These are phyloP conservation scores for Sutorius eximius DNA, from an alignment of 1,284 basidiomycete species.

Conservation along the genomic window DNA sequence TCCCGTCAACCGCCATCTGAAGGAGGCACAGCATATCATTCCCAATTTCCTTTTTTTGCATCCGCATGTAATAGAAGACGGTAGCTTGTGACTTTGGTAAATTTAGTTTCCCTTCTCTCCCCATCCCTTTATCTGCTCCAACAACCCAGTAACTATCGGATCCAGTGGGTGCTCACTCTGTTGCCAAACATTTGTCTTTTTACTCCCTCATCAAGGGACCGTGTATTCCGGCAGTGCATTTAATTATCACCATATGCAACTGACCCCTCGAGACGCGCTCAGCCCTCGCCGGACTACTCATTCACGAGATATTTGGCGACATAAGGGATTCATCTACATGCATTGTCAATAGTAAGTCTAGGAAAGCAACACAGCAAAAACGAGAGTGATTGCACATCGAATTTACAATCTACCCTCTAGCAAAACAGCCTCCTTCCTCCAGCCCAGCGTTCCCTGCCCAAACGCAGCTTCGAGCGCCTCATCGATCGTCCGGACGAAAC, in stretches of 20 bases:
- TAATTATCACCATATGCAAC: neutral
- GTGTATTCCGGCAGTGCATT: slow-evolving; percentile 3
- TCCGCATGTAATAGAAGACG: slow-evolving; percentile 45
- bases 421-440: slow-evolving; percentile 52
- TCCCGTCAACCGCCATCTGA: slow-evolving; percentile 51
- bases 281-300: neutral
- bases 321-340: neutral
- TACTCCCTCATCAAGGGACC: slow-evolving; percentile 20
- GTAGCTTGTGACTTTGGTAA: slow-evolving; percentile 34
- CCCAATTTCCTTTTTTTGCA: slow-evolving; percentile 34
- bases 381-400: neutral
- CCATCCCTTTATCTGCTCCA: slow-evolving; percentile 2
- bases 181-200: slow-evolving; percentile 5
- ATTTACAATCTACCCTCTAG: slow-evolving; percentile 55
- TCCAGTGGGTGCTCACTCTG: slow-evolving; percentile 5
- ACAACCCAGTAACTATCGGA: slow-evolving; percentile 19
- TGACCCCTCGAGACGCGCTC: neutral
- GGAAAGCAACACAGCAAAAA: slow-evolving; percentile 1
- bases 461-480: slow-evolving; percentile 84
- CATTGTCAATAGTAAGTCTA: neutral
- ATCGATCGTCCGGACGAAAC: slow-evolving; percentile 74
- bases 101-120: slow-evolving; percentile 18
- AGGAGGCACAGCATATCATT: slow-evolving; percentile 57
- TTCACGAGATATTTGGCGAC: neutral
- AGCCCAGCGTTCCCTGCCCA: slow-evolving; percentile 60